Conservation (phyloP, 2,329 filamentous ascomycete species). For the Aspergillus luchuensis region DNA sequence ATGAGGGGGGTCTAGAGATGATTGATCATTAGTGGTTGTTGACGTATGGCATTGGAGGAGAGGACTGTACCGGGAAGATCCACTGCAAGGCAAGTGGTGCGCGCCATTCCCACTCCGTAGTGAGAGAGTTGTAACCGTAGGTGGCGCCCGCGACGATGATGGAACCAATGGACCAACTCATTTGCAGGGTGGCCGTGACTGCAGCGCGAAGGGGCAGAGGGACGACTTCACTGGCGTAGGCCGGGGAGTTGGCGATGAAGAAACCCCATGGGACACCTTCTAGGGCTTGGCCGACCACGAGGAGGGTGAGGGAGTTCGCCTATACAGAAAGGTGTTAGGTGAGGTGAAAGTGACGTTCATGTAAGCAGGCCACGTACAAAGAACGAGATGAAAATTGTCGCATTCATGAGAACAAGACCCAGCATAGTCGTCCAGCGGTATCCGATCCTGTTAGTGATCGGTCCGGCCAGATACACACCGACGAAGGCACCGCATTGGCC, state of each 20-base stretch:
- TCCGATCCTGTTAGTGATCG: conserved; percentile 60
- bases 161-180: conserved; percentile 35
- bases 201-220: conserved; percentile 30
- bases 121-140: conserved; percentile 24
- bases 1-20: conserved; percentile 28
- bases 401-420: conserved; percentile 60
- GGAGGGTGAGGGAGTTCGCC: conserved; percentile 47
- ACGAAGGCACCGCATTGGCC: conserved; percentile 63
- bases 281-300: conserved; percentile 36
- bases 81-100: conserved; percentile 33
- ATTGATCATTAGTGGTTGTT: no score
- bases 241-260: conserved; percentile 34
- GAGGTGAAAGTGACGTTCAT: no score
- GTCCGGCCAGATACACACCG: conserved; percentile 62
- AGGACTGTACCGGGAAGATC: conserved; percentile 32
- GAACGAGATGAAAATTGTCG: conserved; percentile 62
- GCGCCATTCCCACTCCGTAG: conserved; percentile 30
- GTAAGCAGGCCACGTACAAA: conserved; percentile 44
- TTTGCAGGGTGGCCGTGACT: conserved; percentile 31
- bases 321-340: neutral
- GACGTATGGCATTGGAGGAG: neutral
- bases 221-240: conserved; percentile 33
- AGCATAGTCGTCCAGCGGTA: conserved; percentile 62
- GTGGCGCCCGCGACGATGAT: conserved; percentile 31
- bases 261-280: conserved; percentile 36